Evolutionary conservation across 1,284 basidiomycete species (phyloP), one percentile per base, ranked within the genome.

Genomic region (Ustilago vetiveriae): DNA sequence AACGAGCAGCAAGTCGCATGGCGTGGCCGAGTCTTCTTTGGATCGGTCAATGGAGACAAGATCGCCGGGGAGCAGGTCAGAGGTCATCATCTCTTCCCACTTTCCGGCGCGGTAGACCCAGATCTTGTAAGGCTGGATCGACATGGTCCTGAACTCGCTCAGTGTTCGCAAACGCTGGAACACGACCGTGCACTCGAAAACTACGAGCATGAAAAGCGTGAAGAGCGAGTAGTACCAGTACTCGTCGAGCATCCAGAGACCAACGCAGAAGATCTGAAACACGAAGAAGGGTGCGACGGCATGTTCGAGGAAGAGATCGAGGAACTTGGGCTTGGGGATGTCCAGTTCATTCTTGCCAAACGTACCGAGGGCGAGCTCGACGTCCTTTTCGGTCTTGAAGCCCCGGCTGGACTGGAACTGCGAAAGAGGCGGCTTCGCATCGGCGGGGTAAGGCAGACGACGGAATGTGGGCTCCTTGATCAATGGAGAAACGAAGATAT

Each of bases 371-470:
- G 76, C 72, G 1, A 66, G 56, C 32, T 76, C 67, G 38, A 83
- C 67, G n/a, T 74, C 76, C n/a, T 58, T 29, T 5, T 75, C 52
- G 14, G 74, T 73, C 27, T 55, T 62, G 45, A 88, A 82, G 17
- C 87, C 87, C 17, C 76, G 76, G 1, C 90, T 86, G 16, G 84
- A 75, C 68, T 87, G 84, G 83, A 93, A 96, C 2, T 87, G 85
- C 3, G 86, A 86, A 4, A 98, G 86, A 0, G 88, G 84, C 0
- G 92, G 94, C 5, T 86, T 84, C 14, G 85, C 82, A 39, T 92
- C 90, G 49, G 90, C 92, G 0, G 95, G 95, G 83, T 98, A 99
- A 0, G 92, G 90, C 17, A 98, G 88, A 22, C 88, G 89, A 5
- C 88, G 85, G 84, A 99, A 98, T 0, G 86, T 86, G 51, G 90